Conservation (phyloP, 2,329 filamentous ascomycete species). For the Fusarium udum region DNA sequence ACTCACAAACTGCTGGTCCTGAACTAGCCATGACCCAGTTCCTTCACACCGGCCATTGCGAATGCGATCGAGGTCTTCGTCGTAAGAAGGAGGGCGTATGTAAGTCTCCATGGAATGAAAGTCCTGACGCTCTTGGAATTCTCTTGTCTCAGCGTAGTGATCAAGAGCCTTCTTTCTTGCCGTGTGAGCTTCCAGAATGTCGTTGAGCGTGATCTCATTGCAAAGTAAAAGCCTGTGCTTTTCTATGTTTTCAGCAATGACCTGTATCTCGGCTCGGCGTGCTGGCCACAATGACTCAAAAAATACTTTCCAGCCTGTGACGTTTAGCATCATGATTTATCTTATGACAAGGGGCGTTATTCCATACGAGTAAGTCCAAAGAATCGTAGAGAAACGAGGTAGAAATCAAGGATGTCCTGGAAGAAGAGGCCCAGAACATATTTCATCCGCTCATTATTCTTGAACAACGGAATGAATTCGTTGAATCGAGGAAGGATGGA, state of each 20-base stretch:
- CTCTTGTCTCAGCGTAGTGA: not conserved
- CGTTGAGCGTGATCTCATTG: not conserved
- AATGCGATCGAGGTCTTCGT: not conserved
- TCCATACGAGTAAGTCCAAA: not conserved
- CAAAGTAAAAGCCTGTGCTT: not conserved
- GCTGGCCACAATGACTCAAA: not conserved
- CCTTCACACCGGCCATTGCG: not conserved
- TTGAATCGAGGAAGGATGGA: not conserved
- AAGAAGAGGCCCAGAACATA: slow-evolving; percentile 6
- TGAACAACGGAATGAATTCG: not conserved
- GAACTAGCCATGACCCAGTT: not conserved
- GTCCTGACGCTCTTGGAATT: not conserved
- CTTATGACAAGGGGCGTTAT: accelerated
- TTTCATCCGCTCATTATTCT: not conserved
- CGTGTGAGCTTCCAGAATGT: not conserved
- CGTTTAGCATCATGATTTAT: not conserved
- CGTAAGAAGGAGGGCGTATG: not conserved
- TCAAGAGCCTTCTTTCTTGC: not conserved
- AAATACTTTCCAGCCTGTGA: not conserved
- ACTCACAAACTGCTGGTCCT: not conserved
- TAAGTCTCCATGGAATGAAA: not conserved
- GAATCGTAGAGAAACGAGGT: not conserved
- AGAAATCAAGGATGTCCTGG: slow-evolving; percentile 20
- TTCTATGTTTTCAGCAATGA: not conserved
- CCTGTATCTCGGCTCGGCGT: not conserved